A percentile compares a stretch with the other conserved stretches of the same genome.
Conservation (phyloP, 208 protist species). For the Trypanosoma cruzi region DNA sequence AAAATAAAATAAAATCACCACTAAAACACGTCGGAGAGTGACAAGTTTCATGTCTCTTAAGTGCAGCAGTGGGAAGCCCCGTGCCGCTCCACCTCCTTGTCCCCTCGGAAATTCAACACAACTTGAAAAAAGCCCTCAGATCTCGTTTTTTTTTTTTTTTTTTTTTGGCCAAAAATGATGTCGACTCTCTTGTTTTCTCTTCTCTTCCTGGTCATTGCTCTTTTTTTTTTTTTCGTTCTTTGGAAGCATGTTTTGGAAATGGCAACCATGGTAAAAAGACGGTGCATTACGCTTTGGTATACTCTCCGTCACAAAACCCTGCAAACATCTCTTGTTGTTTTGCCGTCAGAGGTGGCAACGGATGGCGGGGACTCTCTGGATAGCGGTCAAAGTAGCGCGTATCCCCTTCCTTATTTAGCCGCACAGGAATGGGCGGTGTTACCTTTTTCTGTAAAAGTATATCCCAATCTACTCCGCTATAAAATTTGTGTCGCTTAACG, state of each 20-base stretch:
- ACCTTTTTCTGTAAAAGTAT: slow-evolving; percentile 83
- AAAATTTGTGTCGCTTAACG: slow-evolving; percentile 97
- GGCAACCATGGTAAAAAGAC: slow-evolving; percentile 8
- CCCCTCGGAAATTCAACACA: too few species aligned
- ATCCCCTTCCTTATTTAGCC: slow-evolving; percentile 74
- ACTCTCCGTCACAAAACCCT: slow-evolving; percentile 90
- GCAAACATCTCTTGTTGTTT: slow-evolving; percentile 87
- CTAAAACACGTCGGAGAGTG: not conserved
- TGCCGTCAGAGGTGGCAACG: slow-evolving; percentile 69
- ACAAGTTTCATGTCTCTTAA: not conserved
- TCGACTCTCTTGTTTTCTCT: not conserved
- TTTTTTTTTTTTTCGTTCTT: not conserved
- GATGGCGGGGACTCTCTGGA: slow-evolving; percentile 81
- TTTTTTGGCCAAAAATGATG: not conserved
- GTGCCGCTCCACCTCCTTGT: too few species aligned
- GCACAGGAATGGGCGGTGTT: slow-evolving; percentile 83
- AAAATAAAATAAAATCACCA: not conserved
- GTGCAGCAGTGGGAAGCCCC: too few species aligned
- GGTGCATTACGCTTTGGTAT: slow-evolving; percentile 52
- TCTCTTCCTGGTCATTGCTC: not conserved
- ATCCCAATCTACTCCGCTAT: slow-evolving; percentile 95
- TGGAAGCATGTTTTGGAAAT: not conserved
- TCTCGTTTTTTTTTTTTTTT: not conserved
- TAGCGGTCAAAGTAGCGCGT: slow-evolving; percentile 93
- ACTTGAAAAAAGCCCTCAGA: not conserved